Evolutionary conservation across 495 filamentous ascomycete genomes (phyloP), one percentile per base, ranked within the genome.

Genomic region (Penicillium ochrochloron): DNA sequence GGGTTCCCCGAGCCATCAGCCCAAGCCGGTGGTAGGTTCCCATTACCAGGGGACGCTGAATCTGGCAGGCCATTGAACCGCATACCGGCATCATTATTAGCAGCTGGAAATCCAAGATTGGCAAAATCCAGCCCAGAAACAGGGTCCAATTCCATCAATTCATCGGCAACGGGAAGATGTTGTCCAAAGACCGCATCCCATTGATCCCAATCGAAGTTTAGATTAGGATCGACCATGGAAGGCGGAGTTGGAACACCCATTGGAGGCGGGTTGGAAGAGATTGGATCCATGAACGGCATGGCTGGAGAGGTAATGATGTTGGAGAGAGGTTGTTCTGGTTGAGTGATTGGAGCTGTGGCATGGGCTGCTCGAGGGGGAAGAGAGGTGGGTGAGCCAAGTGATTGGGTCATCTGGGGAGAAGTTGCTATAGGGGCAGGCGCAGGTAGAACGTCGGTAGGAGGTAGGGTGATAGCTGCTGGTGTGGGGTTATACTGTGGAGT

Each of bases 101-200:
- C 34, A 25, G 67, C 39, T 17, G 58, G 51, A 52, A 51, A 23
- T 0, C 70, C 72, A 10, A 78, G 52, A 68, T 78, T 71, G 9
- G 72, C 67, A 60, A 78, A 75, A 23, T 79, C 80, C 37, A 82
- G 62, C 5, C 75, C 78, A 0, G 73, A 63, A 15, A 80, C 75
- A 2, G 80, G 76, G 61, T 82, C 80, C 23, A 80, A 60, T 56
- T 80, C 80, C 76, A 82, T 78, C 9, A 82, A 62, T 39, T 82
- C 80, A 60, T 82, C 80, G 0, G 79, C 74, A 21, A 83, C 76
- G 2, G 79, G 78, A 11, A 83, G 70, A 60, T 82, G 78, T 58
- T 83, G 80, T 2, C 80, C 80, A 48, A 83, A 83, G 9, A 83
- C 80, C 25, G 80, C 80, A 52, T 83, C 80, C 80, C 80, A 83